Percentiles rank a stretch among this genome's conserved stretches.
Evolutionary conservation across 129 eudicot species (phyloP).

Genomic region (Solidago caesia): DNA sequence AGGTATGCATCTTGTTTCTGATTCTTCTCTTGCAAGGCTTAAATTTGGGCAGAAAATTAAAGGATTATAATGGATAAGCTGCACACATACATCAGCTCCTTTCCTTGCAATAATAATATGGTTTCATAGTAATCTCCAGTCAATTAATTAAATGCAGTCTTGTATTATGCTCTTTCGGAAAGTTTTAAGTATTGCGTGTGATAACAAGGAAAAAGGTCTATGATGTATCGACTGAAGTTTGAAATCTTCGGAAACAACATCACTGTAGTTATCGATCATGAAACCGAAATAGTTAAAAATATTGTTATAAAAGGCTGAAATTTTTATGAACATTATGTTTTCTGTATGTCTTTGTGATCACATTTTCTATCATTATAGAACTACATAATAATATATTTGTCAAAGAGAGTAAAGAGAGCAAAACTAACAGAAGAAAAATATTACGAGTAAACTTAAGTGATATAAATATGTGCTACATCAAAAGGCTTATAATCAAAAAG

Average conservation of each 20-base stretch:
- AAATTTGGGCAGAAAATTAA: not conserved
- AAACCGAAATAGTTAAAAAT: not conserved
- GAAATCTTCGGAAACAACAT: too few species aligned
- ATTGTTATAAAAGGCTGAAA: too few species aligned
- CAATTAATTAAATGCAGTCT: not conserved
- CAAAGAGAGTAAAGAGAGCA: too few species aligned
- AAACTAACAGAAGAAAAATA: too few species aligned
- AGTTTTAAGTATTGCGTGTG: not conserved
- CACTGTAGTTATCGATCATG: not conserved
- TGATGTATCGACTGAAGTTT: too few species aligned
- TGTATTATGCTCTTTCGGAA: not conserved
- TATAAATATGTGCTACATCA: too few species aligned
- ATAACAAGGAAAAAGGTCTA: too few species aligned
- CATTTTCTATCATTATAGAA: not conserved
- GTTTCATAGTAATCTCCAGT: too few species aligned
- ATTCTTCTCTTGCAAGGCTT: constrained; percentile 9
- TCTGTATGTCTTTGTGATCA: not conserved
- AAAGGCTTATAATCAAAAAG: not conserved
- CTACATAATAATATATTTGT: not conserved
- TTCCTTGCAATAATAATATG: too few species aligned
- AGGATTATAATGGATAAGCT: too few species aligned
- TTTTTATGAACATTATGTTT: not conserved
- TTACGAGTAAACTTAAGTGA: too few species aligned
- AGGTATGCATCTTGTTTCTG: constrained; percentile 1
- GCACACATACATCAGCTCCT: not conserved